These are phyloP conservation scores for Zymoseptoria tritici DNA, from an alignment of 2,329 filamentous ascomycete species.

Conservation along the genomic window DNA sequence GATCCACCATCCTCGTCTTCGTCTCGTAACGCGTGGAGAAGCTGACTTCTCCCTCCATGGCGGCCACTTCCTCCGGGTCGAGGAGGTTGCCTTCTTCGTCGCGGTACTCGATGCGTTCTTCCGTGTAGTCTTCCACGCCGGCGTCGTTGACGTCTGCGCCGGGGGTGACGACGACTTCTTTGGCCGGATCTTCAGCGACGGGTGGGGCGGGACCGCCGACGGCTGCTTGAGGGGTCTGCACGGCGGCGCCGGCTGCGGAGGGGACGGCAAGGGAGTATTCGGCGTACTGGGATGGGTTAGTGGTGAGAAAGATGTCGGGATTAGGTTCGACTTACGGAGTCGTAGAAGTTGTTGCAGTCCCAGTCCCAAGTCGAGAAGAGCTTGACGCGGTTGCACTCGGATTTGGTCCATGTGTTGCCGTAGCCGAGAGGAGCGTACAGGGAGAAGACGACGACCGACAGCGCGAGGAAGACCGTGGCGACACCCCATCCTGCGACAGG, in stretches of 20 bases:
- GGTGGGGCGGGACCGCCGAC: conserved; percentile 28
- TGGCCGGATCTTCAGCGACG: conserved; percentile 30
- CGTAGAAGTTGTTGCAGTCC: conserved; percentile 91
- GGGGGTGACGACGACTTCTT: conserved; percentile 31
- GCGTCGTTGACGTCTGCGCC: conserved; percentile 13
- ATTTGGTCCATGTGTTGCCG: conserved; percentile 87
- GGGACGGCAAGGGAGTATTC: conserved; percentile 26
- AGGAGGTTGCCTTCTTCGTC: conserved; percentile 90
- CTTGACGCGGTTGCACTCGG: conserved; percentile 79
- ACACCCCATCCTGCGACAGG: conserved; percentile 68
- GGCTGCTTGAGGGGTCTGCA: conserved; percentile 23
- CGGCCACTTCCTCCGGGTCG: conserved; percentile 72
- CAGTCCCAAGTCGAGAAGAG: conserved; percentile 89
- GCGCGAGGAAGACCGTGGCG: conserved; percentile 64
- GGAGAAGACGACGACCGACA: conserved; percentile 68
- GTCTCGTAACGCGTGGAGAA: conserved; percentile 96
- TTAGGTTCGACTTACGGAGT: conserved; percentile 61
- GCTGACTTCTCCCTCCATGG: conserved; percentile 82
- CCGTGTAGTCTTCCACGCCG: conserved; percentile 39
- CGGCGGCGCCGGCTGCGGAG: conserved; percentile 15
- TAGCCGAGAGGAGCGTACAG: conserved; percentile 88
- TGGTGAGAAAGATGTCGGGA: not conserved
- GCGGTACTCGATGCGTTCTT: conserved; percentile 87
- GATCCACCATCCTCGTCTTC: conserved; percentile 76
- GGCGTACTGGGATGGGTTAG: conserved; percentile 22